Evolutionary conservation across 2,329 filamentous ascomycete species (phyloP).

Genomic region (Penicillium sp.): DNA sequence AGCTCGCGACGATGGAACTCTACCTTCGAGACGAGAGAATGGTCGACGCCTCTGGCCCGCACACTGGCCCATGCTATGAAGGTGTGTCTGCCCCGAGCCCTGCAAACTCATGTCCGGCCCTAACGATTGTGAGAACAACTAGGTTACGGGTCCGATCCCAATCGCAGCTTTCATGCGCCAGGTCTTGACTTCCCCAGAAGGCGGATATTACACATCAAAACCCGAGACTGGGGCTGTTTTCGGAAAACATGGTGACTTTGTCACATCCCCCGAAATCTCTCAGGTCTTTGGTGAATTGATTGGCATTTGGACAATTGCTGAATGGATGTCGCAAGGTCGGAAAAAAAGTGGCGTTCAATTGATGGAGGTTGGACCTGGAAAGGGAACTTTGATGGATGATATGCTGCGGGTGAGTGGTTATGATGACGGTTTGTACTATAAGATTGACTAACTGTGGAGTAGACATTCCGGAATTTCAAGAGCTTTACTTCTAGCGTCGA

Average conservation of each 20-base stretch:
- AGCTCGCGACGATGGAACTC: conserved; percentile 33
- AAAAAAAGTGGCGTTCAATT: conserved; percentile 75
- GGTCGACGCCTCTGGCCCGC: conserved; percentile 91
- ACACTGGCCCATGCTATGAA: conserved; percentile 83
- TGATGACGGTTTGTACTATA: background rate
- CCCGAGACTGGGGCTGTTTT: conserved; percentile 79
- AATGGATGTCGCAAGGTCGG: conserved; percentile 91
- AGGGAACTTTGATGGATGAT: conserved; percentile 96
- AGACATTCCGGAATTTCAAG: conserved; percentile 85
- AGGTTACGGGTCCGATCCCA: conserved; percentile 86
- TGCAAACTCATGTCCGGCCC: background rate
- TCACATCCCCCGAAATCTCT: conserved; percentile 96
- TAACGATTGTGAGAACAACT: conserved; percentile 27
- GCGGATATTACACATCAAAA: conserved; percentile 88
- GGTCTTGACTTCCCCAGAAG: conserved; percentile 86
- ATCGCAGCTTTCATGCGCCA: conserved; percentile 97
- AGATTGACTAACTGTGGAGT: conserved; percentile 3
- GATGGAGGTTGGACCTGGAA: conserved; percentile 90
- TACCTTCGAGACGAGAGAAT: conserved; percentile 57
- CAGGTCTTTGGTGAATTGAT: conserved; percentile 95
- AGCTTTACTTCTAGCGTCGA: conserved; percentile 75
- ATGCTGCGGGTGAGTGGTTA: conserved; percentile 72
- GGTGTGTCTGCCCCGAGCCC: conserved; percentile 46
- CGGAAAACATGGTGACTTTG: conserved; percentile 89
- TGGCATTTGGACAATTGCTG: conserved; percentile 90